Conservation (phyloP, 2,329 filamentous ascomycete species). For the Chaetomiaceae sp. region DNA sequence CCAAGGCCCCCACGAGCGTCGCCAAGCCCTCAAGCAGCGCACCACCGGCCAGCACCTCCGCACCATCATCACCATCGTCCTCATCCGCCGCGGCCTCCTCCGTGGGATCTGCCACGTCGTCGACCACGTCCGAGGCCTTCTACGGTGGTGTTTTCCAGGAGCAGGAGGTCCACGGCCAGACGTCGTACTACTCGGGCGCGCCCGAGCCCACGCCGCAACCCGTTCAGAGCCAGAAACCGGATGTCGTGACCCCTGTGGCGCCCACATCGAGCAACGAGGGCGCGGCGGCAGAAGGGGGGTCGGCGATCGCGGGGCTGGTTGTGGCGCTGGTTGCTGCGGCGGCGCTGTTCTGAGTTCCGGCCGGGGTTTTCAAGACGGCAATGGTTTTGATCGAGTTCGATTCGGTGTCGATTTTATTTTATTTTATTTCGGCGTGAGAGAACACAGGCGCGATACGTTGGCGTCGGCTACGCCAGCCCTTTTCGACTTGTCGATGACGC, state of each 20-base stretch:
- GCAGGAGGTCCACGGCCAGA: slow-evolving; percentile 19
- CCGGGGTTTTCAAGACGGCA: too few species aligned
- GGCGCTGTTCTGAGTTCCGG: slow-evolving; percentile 39
- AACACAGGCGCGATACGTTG: too few species aligned
- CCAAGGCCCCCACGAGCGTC: slow-evolving; percentile 18
- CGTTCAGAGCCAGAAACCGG: slow-evolving; percentile 15
- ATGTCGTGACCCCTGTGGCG: slow-evolving; percentile 22
- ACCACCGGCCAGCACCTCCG: slow-evolving; percentile 12
- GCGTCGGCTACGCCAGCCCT: too few species aligned
- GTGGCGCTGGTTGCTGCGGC: slow-evolving; percentile 53
- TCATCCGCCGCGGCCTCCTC: slow-evolving; percentile 17
- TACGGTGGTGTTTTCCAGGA: slow-evolving; percentile 50
- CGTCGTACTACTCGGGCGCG: background rate
- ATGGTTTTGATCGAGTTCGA: too few species aligned
- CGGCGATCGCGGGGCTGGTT: slow-evolving; percentile 50
- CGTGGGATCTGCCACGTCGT: slow-evolving; percentile 15
- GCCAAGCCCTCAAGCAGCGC: slow-evolving; percentile 3
- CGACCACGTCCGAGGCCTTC: slow-evolving; percentile 24
- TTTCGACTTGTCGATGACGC: too few species aligned
- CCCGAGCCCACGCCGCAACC: background rate
- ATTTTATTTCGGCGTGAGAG: too few species aligned
- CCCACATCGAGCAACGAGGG: slow-evolving; percentile 41
- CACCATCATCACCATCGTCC: slow-evolving; percentile 28
- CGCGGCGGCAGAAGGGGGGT: slow-evolving; percentile 41
- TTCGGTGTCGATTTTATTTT: background rate